These are phyloP conservation scores for Trichoderma koningiopsis DNA, from an alignment of 2,329 filamentous ascomycete genomes.

Conservation along the genomic window DNA sequence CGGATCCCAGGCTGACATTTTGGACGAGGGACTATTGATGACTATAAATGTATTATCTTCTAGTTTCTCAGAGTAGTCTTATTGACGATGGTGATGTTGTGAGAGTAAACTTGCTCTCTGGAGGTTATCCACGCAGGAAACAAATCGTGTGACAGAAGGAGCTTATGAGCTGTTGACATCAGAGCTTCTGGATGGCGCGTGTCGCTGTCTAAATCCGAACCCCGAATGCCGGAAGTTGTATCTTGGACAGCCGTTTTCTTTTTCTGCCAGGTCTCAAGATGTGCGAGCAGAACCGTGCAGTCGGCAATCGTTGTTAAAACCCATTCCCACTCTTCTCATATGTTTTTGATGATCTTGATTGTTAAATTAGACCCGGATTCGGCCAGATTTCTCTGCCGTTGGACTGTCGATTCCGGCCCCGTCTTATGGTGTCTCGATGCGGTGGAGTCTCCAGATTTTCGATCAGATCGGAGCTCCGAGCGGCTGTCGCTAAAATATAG, in stretches of 20 bases:
- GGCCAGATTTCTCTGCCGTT: background rate
- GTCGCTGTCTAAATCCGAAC: background rate
- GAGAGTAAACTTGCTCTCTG: background rate
- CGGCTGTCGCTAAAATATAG: conserved; percentile 55
- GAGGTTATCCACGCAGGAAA: background rate
- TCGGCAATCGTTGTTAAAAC: background rate
- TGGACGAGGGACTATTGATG: background rate
- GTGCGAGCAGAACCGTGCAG: too few relatives aligned
- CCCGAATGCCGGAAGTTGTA: background rate
- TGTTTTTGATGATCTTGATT: background rate
- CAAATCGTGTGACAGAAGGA: background rate
- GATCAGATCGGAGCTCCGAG: conserved; percentile 51
- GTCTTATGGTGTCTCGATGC: background rate
- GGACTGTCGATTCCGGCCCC: background rate
- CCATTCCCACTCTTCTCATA: background rate
- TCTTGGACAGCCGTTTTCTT: background rate
- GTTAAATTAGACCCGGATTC: background rate
- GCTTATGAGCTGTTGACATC: background rate
- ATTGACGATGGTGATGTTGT: background rate
- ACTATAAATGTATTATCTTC: background rate
- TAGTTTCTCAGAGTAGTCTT: background rate
- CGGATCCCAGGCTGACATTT: background rate
- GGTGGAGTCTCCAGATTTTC: background rate
- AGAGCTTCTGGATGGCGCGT: background rate
- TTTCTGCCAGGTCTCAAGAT: background rate